Evolutionary conservation across 2,329 filamentous ascomycete genomes (phyloP), one percentile per base, ranked within the genome.

Genomic region (Daldinia sp.): DNA sequence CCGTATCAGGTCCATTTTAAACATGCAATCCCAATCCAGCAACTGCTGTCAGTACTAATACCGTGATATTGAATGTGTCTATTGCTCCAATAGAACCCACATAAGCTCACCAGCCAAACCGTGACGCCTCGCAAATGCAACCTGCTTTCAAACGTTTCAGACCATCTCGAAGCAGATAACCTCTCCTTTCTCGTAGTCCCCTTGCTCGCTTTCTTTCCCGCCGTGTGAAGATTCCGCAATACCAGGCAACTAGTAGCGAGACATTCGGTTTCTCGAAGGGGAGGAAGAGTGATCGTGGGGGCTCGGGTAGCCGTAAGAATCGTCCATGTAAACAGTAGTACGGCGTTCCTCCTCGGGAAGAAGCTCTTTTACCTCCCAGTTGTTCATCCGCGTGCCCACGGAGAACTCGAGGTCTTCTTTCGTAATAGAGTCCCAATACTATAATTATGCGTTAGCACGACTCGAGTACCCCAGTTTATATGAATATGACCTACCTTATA

Each of bases 351-450:
- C 92, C 68, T 95, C 92, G 43, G 90, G 87, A 15, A 95, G 83
- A 9, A 92, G 84, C 66, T 98, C 94, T 81, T 98, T 98, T 75
- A 98, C 91, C 76, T 99, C 95, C 95, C 95, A 99, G 77, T 95
- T 97, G 81, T 97, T 96, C 79, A 92, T 91, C 77, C 94, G 92
- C 61, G 93, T 93, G 68, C 94, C 94, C 50, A 99, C 95, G 2
- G 93, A 97, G 79, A 99, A 99, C 77, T 99, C 95, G 69, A 99
- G 89, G 77, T 99, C 95, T 80, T 99, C 95, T 75, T 92, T 93
- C 19, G 95, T 99, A 77, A 99, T 99, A 13, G 94, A 97, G 76
- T 99, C 95, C 95, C 95, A 99, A 83, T 96, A 99, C 93, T 95
- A 70, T 55, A 60, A 45, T 41, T 17, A 45, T 59, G 11, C 13